phyloP scores from a whole-genome alignment of 2,329 filamentous ascomycete genomes.

The Sordariomycetes sp. region DNA sequence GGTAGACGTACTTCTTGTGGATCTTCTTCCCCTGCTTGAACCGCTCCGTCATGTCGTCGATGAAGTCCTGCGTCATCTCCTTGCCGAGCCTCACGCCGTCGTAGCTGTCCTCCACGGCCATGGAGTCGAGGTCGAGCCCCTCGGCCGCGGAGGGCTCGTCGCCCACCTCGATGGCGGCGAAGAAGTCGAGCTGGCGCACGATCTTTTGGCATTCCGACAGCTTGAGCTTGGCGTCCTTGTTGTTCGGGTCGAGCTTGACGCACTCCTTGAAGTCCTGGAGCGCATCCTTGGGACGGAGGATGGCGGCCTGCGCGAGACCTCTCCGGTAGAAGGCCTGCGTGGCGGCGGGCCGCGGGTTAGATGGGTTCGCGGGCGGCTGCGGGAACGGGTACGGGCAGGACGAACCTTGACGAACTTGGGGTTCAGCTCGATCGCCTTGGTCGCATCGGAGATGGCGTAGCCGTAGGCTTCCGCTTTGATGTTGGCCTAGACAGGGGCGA shows the following conservation, averaged over 20 bases:
- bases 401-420: constrained; percentile 75
- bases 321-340: constrained; percentile 81
- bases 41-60: constrained; percentile 90
- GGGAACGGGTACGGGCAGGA: neutral
- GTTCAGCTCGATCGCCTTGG: constrained; percentile 82
- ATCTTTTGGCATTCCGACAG: constrained; percentile 89
- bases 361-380: neutral
- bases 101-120: constrained; percentile 70
- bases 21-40: constrained; percentile 96
- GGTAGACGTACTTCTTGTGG: constrained; percentile 92
- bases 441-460: constrained; percentile 81
- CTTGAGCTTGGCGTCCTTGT: constrained; percentile 85
- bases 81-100: constrained; percentile 69
- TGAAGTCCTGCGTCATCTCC: constrained; percentile 91
- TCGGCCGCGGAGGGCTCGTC: constrained; percentile 89
- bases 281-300: constrained; percentile 77
- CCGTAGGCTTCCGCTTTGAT: constrained; percentile 95
- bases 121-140: constrained; percentile 76
- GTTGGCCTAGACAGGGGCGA: constrained; percentile 49
- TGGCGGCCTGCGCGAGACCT: constrained; percentile 83
- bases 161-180: constrained; percentile 85
- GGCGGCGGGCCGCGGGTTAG: neutral
- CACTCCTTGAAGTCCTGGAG: constrained; percentile 87
- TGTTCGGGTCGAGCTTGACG: constrained; percentile 71
- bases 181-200: constrained; percentile 82